A percentile compares a stretch with the other conserved stretches of the same genome.
These are phyloP conservation scores for Boletus vinaceobasis DNA, from an alignment of 768 basidiomycete species.

Conservation along the genomic window DNA sequence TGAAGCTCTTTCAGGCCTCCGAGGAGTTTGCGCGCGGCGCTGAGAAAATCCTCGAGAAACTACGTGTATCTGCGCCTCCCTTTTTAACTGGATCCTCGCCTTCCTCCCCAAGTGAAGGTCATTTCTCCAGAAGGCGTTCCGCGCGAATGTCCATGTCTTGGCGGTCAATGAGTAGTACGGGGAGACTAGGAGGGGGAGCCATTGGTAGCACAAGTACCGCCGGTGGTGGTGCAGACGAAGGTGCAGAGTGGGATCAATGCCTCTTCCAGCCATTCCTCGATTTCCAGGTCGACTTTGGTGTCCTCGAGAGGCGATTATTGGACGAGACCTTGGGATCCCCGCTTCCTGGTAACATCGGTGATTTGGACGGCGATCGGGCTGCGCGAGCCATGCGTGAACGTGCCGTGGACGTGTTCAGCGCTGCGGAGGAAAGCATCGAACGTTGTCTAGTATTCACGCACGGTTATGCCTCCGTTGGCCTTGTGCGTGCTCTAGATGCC, in stretches of 20 bases:
- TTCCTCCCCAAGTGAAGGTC: conserved; percentile 22
- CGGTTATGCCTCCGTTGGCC: conserved; percentile 76
- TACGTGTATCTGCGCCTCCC: conserved; percentile 38
- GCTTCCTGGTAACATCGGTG: conserved; percentile 27
- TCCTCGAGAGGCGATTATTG: conserved; percentile 71
- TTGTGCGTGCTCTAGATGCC: conserved; percentile 71
- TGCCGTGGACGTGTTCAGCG: conserved; percentile 67
- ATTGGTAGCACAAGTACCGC: conserved; percentile 7
- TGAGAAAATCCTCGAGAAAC: conserved; percentile 76
- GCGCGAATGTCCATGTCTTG: conserved; percentile 65
- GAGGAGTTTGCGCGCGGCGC: conserved; percentile 78
- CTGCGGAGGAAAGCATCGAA: conserved; percentile 75
- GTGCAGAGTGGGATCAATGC: conserved; percentile 79
- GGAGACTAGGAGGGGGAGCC: conserved; percentile 14
- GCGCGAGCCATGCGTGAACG: conserved; percentile 73
- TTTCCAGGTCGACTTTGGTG: conserved; percentile 80
- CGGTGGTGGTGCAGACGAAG: conserved; percentile 17
- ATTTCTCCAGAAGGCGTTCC: conserved; percentile 50
- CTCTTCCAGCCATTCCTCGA: conserved; percentile 94
- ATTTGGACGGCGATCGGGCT: conserved; percentile 37
- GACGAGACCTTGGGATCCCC: conserved; percentile 53
- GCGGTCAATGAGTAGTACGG: conserved; percentile 37
- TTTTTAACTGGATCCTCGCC: conserved; percentile 17
- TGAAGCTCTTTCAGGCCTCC: conserved; percentile 66
- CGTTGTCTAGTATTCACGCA: conserved; percentile 82